Base-by-base conservation (phyloP, 148 eudicot genomes). In the Rhododendron henanense region DNA sequence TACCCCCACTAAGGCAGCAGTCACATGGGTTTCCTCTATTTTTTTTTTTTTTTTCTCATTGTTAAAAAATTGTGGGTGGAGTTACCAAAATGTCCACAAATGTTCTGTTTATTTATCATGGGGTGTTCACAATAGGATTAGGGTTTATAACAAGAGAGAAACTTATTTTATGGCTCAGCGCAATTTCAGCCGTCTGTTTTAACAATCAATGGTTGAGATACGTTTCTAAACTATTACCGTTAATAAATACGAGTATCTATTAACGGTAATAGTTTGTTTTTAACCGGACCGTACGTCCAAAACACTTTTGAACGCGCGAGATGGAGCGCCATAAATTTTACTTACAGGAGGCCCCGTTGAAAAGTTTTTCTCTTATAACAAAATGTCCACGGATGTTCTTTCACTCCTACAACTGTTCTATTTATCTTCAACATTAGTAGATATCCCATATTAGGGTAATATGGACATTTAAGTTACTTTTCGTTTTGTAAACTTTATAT, bases 11-110 rank as follows among this genome's bases (percentile, higher is more conserved):
- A 50, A 28, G 10, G 63, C 18, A 8, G 82, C 3, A 35, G 73
- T 65, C 75, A 81, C 84, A 61, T 81, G 69, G 28, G 69, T 63
- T 23, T 31, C 84, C 81, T 77, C 6, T 50, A 6, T 45, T 85
- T 71, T 45, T 55, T 15, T 16, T 15, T 16, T 16, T 4, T 16
- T 16, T 18, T 18, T 74, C 76, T 59, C 57, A 84, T 9, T 19
- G 28, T 78, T 65, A 28, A 61, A 87, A 82, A 82, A 37, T 23
- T 11, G 55, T 37, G 21, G 11, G 4, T 18, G 79, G 4, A 76
- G 25, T 76, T 41, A 76, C 79, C 21, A 6, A 76, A 76, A 76
- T 76, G 79, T 7, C 79, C 79, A 41, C 23, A 10, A 8, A 2
- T 8, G 10, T 76, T 39, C 6, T 19, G 9, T 23, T 15, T 39